phyloP scores from a whole-genome alignment of 768 basidiomycete species.

The Postia placenta region DNA sequence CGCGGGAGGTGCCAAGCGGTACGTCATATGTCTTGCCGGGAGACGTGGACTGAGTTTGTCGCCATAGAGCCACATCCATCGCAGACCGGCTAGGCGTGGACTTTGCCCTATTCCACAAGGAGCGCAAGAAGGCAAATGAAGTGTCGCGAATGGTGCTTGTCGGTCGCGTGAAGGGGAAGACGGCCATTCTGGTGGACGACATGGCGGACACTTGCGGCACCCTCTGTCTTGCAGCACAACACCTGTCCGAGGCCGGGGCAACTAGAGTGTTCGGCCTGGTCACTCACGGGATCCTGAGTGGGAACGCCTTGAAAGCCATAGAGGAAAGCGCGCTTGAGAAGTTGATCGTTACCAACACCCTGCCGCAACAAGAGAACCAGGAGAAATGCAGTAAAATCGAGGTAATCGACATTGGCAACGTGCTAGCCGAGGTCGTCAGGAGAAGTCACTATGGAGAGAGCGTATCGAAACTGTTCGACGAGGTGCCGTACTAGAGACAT shows the following conservation, averaged over 20 bases:
- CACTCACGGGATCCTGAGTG: slow-evolving; percentile 93
- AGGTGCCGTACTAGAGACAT: slow-evolving; percentile 70
- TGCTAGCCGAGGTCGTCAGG: slow-evolving; percentile 93
- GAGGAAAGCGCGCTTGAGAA: slow-evolving; percentile 77
- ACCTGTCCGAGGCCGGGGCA: slow-evolving; percentile 87
- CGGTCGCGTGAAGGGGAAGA: slow-evolving; percentile 87
- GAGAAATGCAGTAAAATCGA: slow-evolving; percentile 73
- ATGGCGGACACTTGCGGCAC: slow-evolving; percentile 98
- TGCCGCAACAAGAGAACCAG: slow-evolving; percentile 82
- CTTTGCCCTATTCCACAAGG: slow-evolving; percentile 98
- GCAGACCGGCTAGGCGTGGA: slow-evolving; percentile 95
- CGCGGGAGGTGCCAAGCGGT: slow-evolving; percentile 98
- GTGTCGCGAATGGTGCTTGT: slow-evolving; percentile 95
- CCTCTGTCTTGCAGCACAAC: slow-evolving; percentile 83
- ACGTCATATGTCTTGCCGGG: slow-evolving; percentile 13
- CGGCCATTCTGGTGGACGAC: slow-evolving; percentile 95
- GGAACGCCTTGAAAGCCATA: slow-evolving; percentile 75
- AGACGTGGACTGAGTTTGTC: neutral
- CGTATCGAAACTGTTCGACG: slow-evolving; percentile 83
- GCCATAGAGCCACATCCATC: slow-evolving; percentile 85
- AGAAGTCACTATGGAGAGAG: slow-evolving; percentile 97
- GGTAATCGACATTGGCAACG: slow-evolving; percentile 90
- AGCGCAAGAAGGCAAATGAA: slow-evolving; percentile 94
- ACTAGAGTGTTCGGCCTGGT: slow-evolving; percentile 85
- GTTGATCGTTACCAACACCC: slow-evolving; percentile 96